A percentile compares a stretch with the other conserved stretches of the same genome.
Evolutionary conservation across 495 filamentous ascomycete genomes (phyloP).

Genomic region (Sabuloglossum arenarium): DNA sequence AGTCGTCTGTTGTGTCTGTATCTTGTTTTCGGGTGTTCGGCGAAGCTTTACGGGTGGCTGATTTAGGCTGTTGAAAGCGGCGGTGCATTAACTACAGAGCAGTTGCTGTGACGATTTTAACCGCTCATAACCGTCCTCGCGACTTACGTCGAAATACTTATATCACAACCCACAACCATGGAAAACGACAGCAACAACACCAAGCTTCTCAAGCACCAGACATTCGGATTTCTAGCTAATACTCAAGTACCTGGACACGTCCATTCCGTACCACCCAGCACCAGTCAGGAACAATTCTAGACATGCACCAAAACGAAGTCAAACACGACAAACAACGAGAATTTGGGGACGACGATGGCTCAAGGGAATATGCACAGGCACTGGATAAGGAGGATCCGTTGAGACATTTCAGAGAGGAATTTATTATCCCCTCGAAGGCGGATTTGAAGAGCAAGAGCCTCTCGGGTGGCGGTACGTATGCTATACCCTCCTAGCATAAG

Average conservation of each 20-base stretch:
- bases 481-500: constrained; percentile 4
- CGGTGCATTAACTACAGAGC: no score
- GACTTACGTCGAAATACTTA: no score
- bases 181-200: not conserved
- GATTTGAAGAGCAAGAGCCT: constrained; percentile 51
- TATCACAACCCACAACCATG: no score
- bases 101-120: not conserved
- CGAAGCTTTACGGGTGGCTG: no score
- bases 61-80: no score
- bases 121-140: not conserved
- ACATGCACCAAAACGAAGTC: not conserved
- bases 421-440: constrained; percentile 62
- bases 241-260: not conserved
- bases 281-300: not conserved
- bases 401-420: constrained; percentile 46
- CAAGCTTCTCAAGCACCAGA: not conserved
- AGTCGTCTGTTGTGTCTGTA: no score
- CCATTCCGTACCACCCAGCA: no score
- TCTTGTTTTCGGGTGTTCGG: no score
- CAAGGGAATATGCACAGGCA: constrained; percentile 33
- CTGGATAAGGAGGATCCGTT: constrained; percentile 55
- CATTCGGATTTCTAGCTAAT: not conserved
- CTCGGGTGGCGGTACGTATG: constrained; percentile 18
- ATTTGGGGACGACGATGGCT: not conserved
- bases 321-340: not conserved